Base-by-base conservation (phyloP, 2,329 filamentous ascomycete species). In the Talaromyces rugulosus region DNA sequence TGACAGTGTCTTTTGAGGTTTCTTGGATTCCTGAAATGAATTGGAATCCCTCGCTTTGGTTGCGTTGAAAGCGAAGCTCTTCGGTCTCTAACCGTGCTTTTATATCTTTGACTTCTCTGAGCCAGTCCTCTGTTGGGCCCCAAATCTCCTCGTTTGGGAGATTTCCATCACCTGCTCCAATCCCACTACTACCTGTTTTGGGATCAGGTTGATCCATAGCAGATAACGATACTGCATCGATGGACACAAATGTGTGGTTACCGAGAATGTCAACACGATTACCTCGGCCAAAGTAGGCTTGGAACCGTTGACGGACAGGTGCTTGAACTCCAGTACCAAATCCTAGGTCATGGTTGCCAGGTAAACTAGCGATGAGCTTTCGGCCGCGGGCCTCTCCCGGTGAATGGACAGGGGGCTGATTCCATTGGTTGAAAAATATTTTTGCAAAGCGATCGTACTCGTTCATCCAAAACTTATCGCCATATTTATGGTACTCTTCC, bases 301-400 rank as follows among this genome's bases (percentile, higher is more conserved):
- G 86, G 74, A 98, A 99, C 16, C 95, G 83, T 69, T 95, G 83
- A 58, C 93, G 85, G 36, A 96, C 91, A 0, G 89, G 82, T 8
- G 89, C 73, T 72, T 96, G 91, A 55, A 99, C 88, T 52, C 93
- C 90, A 27, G 87, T 87, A 3, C 91, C 94, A 71, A 98, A 96
- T 0, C 95, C 95, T 47, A 98, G 76, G 73, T 99, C 95, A 73
- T 99, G 95, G 70, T 99, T 99, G 2, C 95, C 95, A 0, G 95
- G 95, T 62, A 99, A 73, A 71, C 89, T 94, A 18, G 90, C 87
- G 59, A 98, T 89, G 59, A 98, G 80, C 77, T 90, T 93, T 62
- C 90, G 84, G 5, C 89, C 88, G 33, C 85, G 82, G 66, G 88
- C 85, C 62, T 87, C 87, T 1, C 81, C 75, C 0, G 83, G 80